Percentiles rank a stretch among this genome's conserved stretches.
These are phyloP conservation scores for Malus sylvestris DNA, from an alignment of 306 rosid genomes.

Conservation along the genomic window DNA sequence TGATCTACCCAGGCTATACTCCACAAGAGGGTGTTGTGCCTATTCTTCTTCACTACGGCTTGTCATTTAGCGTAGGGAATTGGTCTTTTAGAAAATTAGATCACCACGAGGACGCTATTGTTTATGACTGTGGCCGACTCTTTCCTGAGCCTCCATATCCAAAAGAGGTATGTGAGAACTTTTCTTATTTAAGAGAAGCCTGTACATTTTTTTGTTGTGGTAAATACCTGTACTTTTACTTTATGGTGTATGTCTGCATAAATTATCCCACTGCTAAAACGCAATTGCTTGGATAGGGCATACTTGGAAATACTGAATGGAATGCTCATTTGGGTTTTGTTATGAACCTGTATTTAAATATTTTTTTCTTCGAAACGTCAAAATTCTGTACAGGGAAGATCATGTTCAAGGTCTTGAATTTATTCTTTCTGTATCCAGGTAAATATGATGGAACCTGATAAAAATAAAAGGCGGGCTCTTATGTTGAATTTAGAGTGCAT, in stretches of 20 bases:
- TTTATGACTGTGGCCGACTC: constrained; percentile 66
- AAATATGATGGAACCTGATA: constrained; percentile 51
- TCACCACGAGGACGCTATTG: constrained; percentile 76
- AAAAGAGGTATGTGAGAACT: constrained; percentile 54
- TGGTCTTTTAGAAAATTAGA: constrained; percentile 88
- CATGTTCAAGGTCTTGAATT: neutral
- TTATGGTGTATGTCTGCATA: constrained; percentile 3
- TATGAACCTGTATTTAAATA: neutral
- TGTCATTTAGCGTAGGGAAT: constrained; percentile 75
- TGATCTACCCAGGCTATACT: constrained; percentile 90
- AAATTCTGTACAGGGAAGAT: neutral
- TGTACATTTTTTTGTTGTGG: neutral
- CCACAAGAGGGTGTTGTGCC: constrained; percentile 80
- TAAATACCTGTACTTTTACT: neutral
- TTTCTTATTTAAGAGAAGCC: neutral
- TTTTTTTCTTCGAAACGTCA: neutral
- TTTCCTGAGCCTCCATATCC: constrained; percentile 99
- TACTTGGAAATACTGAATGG: neutral
- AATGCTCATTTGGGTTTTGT: neutral
- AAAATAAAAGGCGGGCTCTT: constrained; percentile 49
- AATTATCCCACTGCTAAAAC: neutral
- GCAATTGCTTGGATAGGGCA: neutral
- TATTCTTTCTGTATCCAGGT: constrained; percentile 43
- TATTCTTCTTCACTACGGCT: constrained; percentile 92
- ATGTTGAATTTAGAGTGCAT: constrained; percentile 72